phyloP scores from a whole-genome alignment of 768 basidiomycete species.

The Ramaria sp. region DNA sequence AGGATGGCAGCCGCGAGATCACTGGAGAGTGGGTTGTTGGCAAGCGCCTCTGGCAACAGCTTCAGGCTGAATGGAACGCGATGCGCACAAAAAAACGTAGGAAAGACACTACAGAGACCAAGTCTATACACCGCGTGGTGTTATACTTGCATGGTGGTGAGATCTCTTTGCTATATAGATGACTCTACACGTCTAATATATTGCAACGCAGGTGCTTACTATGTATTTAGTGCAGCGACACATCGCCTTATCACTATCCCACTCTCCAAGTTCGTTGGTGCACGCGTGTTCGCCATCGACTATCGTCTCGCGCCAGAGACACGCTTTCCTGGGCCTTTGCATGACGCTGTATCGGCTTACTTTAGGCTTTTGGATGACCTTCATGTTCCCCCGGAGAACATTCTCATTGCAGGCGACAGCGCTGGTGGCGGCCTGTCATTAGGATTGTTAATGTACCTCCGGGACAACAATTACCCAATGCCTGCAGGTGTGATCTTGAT shows the following conservation, averaged over 20 bases:
- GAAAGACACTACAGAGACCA: constrained; percentile 15
- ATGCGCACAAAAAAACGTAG: constrained; percentile 19
- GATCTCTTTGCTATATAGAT: constrained; percentile 14
- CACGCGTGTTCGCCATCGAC: constrained; percentile 86
- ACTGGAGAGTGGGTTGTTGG: constrained; percentile 98
- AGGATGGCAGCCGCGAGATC: constrained; percentile 71
- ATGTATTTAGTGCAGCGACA: constrained; percentile 81
- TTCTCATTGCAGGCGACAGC: constrained; percentile 82
- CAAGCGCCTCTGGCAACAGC: constrained; percentile 75
- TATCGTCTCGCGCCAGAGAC: constrained; percentile 96
- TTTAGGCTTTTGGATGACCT: constrained; percentile 81
- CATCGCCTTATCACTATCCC: constrained; percentile 88
- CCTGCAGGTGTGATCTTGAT: constrained; percentile 82
- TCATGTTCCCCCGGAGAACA: constrained; percentile 83
- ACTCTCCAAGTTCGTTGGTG: constrained; percentile 77
- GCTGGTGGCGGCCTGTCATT: constrained; percentile 86
- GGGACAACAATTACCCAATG: constrained; percentile 80
- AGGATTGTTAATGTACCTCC: constrained; percentile 83
- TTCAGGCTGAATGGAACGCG: constrained; percentile 74
- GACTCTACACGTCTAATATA: constrained; percentile 1
- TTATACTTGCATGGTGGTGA: constrained; percentile 88
- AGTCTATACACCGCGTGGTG: constrained; percentile 61
- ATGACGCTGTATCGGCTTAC: constrained; percentile 81
- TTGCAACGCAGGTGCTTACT: constrained; percentile 66
- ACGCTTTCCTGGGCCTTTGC: constrained; percentile 79